These are phyloP conservation scores for Parastagonospora nodorum DNA, from an alignment of 2,329 filamentous ascomycete species.

Conservation along the genomic window DNA sequence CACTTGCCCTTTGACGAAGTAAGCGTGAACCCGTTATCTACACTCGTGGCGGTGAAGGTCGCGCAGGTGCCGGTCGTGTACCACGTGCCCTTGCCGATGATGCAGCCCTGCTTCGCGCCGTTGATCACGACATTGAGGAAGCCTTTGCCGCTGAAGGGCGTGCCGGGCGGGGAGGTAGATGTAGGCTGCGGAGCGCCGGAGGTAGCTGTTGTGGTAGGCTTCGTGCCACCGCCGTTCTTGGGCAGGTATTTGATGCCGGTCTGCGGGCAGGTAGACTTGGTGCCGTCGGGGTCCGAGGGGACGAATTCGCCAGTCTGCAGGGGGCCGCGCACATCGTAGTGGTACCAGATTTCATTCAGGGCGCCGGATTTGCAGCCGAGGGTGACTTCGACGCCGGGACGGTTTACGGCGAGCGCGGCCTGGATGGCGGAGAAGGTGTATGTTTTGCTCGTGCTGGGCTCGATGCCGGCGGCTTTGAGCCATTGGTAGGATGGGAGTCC, in stretches of 20 bases:
- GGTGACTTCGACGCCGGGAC: conserved; percentile 62
- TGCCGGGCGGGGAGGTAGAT: conserved; percentile 40
- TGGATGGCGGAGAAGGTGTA: conserved; percentile 66
- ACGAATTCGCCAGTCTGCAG: conserved; percentile 66
- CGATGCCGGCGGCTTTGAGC: conserved; percentile 66
- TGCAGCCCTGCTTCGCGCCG: conserved; percentile 63
- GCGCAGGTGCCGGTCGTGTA: conserved; percentile 71
- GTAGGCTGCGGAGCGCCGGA: conserved; percentile 32
- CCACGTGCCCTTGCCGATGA: conserved; percentile 71
- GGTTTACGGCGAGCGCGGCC: conserved; percentile 58
- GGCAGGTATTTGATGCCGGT: conserved; percentile 69
- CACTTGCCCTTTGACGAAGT: conserved; percentile 52
- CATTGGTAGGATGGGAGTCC: conserved; percentile 67
- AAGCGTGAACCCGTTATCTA: conserved; percentile 39
- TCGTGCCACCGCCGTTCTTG: conserved; percentile 51
- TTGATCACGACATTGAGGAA: conserved; percentile 61
- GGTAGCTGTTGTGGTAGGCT: conserved; percentile 33
- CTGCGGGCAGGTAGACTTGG: conserved; percentile 65
- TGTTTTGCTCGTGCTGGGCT: conserved; percentile 58
- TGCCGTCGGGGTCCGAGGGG: conserved; percentile 61
- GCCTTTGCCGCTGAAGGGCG: conserved; percentile 63
- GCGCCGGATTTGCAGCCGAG: conserved; percentile 60
- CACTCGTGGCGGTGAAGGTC: conserved; percentile 61
- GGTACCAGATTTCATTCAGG: conserved; percentile 64
- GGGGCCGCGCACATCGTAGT: conserved; percentile 66